Percentiles rank a stretch among this genome's conserved stretches.
Evolutionary conservation across 192 early-diverging fungal species (phyloP).

Genomic region (Dimargaris verticillata): DNA sequence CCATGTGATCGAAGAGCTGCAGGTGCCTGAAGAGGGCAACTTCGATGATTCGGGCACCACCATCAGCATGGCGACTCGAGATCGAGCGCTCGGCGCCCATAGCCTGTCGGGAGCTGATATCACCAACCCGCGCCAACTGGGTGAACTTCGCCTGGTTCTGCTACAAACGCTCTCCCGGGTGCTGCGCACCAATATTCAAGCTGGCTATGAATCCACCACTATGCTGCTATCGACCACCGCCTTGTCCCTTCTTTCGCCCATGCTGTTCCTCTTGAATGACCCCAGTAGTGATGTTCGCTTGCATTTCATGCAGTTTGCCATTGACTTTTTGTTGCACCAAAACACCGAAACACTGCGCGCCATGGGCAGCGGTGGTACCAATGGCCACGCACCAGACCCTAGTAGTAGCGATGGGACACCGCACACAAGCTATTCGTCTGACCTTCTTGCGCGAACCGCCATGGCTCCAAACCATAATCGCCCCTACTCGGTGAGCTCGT

Average conservation of each 20-base stretch:
- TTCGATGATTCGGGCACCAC: conserved; percentile 1
- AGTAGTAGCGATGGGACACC: too few species aligned
- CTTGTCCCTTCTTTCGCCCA: not conserved
- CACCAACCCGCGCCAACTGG: not conserved
- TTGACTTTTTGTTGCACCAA: conserved; percentile 7
- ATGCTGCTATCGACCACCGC: conserved; percentile 1
- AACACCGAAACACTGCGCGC: not conserved
- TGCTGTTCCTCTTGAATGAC: not conserved
- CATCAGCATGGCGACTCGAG: not conserved
- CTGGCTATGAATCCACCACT: not conserved
- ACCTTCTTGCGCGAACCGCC: too few species aligned
- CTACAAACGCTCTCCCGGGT: not conserved
- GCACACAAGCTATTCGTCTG: too few species aligned
- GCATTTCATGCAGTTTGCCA: conserved; percentile 6
- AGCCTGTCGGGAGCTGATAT: not conserved
- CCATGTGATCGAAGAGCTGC: conserved; percentile 7
- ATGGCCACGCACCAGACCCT: too few species aligned
- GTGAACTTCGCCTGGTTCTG: conserved; percentile 3
- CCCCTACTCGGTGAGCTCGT: too few species aligned
- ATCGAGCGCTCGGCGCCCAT: not conserved
- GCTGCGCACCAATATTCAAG: not conserved
- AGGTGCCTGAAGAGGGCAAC: not conserved
- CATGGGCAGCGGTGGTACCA: not conserved
- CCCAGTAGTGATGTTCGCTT: not conserved
- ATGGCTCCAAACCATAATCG: too few species aligned